Base-by-base conservation (phyloP, 2,329 filamentous ascomycete genomes). In the Graphilbum fragrans region DNA sequence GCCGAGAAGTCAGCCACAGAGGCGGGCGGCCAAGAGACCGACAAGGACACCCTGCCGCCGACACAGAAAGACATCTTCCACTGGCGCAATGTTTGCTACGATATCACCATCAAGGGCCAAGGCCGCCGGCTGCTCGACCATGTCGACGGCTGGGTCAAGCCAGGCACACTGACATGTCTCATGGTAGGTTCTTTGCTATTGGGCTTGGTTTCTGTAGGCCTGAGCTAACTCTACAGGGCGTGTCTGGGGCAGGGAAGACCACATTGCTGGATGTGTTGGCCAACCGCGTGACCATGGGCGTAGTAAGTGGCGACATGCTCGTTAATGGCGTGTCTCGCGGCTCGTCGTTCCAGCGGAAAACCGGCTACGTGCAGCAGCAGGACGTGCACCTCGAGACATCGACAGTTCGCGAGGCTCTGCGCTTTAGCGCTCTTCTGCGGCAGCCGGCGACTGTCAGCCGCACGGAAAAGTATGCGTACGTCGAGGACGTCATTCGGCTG, bases 121-220 rank as follows among this genome's bases (percentile, higher is more conserved):
- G 64, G 70, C 2, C 74, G 86, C 16, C 77, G 81, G 35, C 83
- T 95, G 52, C 66, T 95, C 45, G 80, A 94, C 52, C 69, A 92
- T 47, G 84, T 94, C 12, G 83, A 93, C 54, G 88, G 88, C 29
- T 95, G 86, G 84, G 86, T 95, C 45, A 92, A 93, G 61, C 88
- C 88, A 3, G 88, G 88, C 45, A 94, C 86, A 16, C 60, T 94
- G 41, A 94, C 87, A 12, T 87, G 86, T 32, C 69, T 94, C 3
- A 94, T 94, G 87, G 75, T 70, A 11, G 45, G 45, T 18, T 9
- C 19, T 9, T 38, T 39, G 5, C 22, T 11, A 5, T 10, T 11
- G 19, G 5, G 9, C 19, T 22, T 34, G 14, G 3, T 32, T 17
- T n/a, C 18, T 22, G 16, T 6, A 16, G 12, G 11, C 31, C 10